Evolutionary conservation across 345 rosid genomes (phyloP), one percentile per base, ranked within the genome.

Genomic region (Raphanus raphanistrum): DNA sequence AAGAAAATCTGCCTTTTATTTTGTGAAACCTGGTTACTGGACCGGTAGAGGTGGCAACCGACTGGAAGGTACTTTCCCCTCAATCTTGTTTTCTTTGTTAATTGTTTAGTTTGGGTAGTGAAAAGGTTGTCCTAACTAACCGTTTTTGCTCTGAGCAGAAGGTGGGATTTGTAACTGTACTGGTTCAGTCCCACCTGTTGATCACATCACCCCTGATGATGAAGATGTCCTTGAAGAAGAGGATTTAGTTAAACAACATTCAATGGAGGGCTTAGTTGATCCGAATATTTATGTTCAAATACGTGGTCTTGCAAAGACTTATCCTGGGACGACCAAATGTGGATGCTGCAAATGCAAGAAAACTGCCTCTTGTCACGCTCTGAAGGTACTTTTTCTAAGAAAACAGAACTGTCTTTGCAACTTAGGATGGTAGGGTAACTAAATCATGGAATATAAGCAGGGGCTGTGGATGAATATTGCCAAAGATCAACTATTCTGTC

Each of bases 161-260:
- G 97, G 97, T 69, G 86, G 93, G 64, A 71, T 90, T 55, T 94
- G 97, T 83, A 87, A 93, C 59, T 92, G 93, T 85, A 82, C 78
- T n/a, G 85, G 90, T 55, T 86, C 93, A 50, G 79, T 81, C 38
- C 95, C 97, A 35, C 80, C 80, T 5, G 36, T 80, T 67, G 97
- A 90, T 66, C 76, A 87, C 58, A 15, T 78, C 62, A 35, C 87
- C 72, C 91, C 86, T 26, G 95, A 94, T 63, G 98, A 92, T 8
- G 91, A 85, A 80, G 98, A 92, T 82, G 96, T 92, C 74, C 90
- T 87, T 65, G 89, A 86, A 79, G 97, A 92, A 84, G 95, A 94
- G 84, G 87, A 71, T 58, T 45, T 77, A 48, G 93, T 94, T 28
- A 89, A 88, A 76, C 74, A 80, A 54, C 92, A 84, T 66, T 63